These are phyloP conservation scores for Trypanosoma avium DNA, from an alignment of 208 protist species.

Conservation along the genomic window DNA sequence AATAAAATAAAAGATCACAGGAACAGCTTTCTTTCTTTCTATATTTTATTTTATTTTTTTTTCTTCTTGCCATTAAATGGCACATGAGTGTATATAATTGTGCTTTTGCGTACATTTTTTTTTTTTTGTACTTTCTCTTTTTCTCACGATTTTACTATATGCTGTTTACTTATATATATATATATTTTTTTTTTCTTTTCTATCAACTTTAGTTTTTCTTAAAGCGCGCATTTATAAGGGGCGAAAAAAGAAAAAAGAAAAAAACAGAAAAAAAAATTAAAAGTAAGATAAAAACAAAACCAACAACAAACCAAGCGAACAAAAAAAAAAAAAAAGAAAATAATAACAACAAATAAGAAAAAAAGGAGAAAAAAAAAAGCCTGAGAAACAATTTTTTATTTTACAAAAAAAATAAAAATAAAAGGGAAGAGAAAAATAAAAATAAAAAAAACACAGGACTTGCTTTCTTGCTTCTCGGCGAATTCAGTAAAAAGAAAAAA, in stretches of 20 bases:
- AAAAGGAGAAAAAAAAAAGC: slow-evolving; percentile 6
- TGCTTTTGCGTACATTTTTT: background rate
- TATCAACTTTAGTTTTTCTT: no score
- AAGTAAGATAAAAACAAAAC: background rate
- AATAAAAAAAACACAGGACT: background rate
- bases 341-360: slow-evolving; percentile 14
- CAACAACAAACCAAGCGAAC: background rate
- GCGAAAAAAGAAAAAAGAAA: background rate
- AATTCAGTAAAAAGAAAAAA: background rate
- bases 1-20: no score
- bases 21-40: background rate
- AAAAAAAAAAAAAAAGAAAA: slow-evolving; percentile 11
- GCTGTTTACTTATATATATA: no score
- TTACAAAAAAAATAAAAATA: slow-evolving; percentile 13
- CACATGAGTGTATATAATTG: slow-evolving; percentile 16
- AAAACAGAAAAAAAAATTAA: background rate
- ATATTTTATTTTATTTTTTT: slow-evolving; percentile 6
- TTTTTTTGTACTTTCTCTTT: slow-evolving; percentile 15
- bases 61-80: slow-evolving; percentile 11
- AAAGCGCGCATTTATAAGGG: no score
- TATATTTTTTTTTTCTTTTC: slow-evolving; percentile 8
- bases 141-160: no score
- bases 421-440: slow-evolving; percentile 8
- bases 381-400: no score
- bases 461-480: background rate